Evolutionary conservation across 768 basidiomycete species (phyloP), one percentile per base, ranked within the genome.

Genomic region (Trametes meyenii): DNA sequence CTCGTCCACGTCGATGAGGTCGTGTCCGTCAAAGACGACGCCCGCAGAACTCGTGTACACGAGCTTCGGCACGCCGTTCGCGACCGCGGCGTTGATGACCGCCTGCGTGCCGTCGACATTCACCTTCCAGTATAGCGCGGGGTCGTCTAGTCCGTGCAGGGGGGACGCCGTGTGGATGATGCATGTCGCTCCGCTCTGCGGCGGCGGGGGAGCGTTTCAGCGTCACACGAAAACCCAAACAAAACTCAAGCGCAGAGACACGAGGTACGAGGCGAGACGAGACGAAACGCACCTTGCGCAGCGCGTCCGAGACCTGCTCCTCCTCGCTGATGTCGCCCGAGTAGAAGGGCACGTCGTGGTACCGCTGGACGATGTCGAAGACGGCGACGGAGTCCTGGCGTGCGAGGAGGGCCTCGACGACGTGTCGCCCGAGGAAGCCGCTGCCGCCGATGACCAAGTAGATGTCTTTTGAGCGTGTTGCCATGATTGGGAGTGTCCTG

Each of bases 81-180:
- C 81, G 5, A 89, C 76, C 23, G 93, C 92, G 10, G 93, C 91
- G 12, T 87, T 85, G 70, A 99, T 89, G 45, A 98, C 82, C 0
- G 91, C 85, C 66, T 83, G 84, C 1, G 95, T 96, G 7, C 95
- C 96, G 40, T 93, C 86, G 5, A 98, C 93, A 71, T 98, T 98
- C 68, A 99, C 96, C 71, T 90, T 93, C 76, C 85, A 88, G 77
- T 92, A 97, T 11, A 98, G 71, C 1, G 85, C 85, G 0, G 85
- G 79, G 65, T 90, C 80, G 58, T 84, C 83, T 53, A 83, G 65
- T 53, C 84, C 91, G 66, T 86, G 89, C 5, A 85, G 85, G 0
- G 87, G 87, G 7, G 95, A 96, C 17, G 96, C 97, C 11, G 96
- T 98, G 74, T 99, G 97, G 63, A 99, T 93, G 64, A 98, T 90